A percentile compares a stretch with the other conserved stretches of the same genome.
phyloP scores from a whole-genome alignment of 148 eudicot species.

The Chenopodium suecicum region DNA sequence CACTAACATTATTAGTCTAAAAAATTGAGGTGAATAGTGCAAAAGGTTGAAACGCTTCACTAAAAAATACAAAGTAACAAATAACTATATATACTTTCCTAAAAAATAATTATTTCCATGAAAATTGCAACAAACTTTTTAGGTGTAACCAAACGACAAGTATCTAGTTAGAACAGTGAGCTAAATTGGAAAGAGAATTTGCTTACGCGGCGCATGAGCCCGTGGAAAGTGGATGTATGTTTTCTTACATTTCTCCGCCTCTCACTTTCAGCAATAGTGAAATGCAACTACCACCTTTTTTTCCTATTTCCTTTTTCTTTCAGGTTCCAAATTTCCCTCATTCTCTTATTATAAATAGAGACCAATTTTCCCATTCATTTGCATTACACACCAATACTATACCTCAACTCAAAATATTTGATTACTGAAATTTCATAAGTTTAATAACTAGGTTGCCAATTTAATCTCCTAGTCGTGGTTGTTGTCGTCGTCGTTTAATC shows the following conservation, averaged over 20 bases:
- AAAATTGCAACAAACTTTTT: neutral
- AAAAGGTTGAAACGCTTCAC: no score
- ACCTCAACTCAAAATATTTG: neutral
- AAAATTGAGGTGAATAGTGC: no score
- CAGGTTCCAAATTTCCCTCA: slow-evolving; percentile 1
- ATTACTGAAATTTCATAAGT: neutral
- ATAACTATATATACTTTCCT: no score
- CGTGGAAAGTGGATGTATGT: neutral
- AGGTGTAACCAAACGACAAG: neutral
- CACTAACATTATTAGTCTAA: no score
- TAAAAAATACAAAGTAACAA: no score
- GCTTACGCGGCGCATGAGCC: slow-evolving; percentile 11
- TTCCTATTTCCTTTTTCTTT: neutral
- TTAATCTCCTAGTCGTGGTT: neutral
- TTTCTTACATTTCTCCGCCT: neutral
- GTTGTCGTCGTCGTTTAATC: no score
- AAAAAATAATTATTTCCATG: no score
- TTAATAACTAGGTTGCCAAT: neutral
- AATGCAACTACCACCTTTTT: slow-evolving; percentile 7
- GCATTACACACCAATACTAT: neutral
- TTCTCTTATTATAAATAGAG: neutral
- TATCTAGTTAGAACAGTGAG: neutral
- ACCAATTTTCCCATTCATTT: neutral
- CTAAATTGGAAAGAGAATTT: neutral
- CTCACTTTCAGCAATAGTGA: slow-evolving; percentile 4